These are phyloP conservation scores for Spathaspora gorwiae DNA, from an alignment of 805 yeast species.

Conservation along the genomic window DNA sequence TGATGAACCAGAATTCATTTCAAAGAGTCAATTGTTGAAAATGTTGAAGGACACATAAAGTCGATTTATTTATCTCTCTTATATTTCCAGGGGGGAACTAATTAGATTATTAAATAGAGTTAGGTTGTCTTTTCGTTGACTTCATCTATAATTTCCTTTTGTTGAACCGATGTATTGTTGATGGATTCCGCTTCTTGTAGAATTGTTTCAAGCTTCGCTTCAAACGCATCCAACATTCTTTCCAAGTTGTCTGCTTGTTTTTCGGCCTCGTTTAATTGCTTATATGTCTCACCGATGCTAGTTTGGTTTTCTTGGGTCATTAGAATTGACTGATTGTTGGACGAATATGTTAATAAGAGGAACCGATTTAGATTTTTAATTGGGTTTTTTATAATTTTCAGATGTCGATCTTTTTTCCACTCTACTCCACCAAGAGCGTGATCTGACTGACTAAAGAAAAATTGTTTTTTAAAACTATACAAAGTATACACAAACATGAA, in stretches of 20 bases:
- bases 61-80: not conserved
- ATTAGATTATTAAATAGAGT: too few species aligned
- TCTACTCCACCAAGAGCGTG: too few species aligned
- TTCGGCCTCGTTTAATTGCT: constrained; percentile 65
- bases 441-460: too few species aligned
- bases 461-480: too few species aligned
- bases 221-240: constrained; percentile 58
- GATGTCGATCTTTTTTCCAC: too few species aligned
- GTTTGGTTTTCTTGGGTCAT: constrained; percentile 27
- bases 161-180: not conserved
- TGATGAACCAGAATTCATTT: constrained; percentile 50
- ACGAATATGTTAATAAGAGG: too few species aligned
- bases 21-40: constrained; percentile 12
- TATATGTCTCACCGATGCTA: constrained; percentile 53
- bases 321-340: too few species aligned
- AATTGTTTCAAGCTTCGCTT: constrained; percentile 57
- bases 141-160: not conserved
- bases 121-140: not conserved
- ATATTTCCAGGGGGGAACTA: too few species aligned
- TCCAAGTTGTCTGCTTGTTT: constrained; percentile 57
- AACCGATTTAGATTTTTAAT: too few species aligned
- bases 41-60: not conserved
- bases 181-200: constrained; percentile 44
- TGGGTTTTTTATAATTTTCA: too few species aligned
- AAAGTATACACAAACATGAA: too few species aligned